Evolutionary conservation across 2,329 filamentous ascomycete species (phyloP).

Genomic region (Colletotrichum sublineola): DNA sequence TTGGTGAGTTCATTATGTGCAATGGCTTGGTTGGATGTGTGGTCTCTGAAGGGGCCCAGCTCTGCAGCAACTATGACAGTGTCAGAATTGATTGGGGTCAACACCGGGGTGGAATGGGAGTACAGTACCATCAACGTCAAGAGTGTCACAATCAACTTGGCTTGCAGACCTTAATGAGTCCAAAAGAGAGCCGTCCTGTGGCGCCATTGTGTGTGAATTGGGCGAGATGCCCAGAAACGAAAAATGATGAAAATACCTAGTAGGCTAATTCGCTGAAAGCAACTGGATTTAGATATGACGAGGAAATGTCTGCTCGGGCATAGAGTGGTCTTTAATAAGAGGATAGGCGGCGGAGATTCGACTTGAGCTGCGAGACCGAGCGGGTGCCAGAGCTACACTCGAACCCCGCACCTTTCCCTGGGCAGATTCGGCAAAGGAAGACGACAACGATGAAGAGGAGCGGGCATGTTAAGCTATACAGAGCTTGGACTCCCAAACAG

Average conservation of each 20-base stretch:
- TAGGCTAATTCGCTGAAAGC: not conserved
- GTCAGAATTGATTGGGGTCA: constrained; percentile 27
- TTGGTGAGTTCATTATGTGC: constrained; percentile 51
- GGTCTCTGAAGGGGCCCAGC: constrained; percentile 53
- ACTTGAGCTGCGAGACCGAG: not conserved
- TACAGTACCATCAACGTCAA: constrained; percentile 50
- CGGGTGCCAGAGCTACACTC: not conserved
- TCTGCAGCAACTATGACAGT: constrained; percentile 47
- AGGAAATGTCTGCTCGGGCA: no score
- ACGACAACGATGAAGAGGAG: not conserved
- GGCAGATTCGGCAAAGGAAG: not conserved
- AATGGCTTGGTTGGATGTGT: constrained; percentile 55
- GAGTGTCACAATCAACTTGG: constrained; percentile 54
- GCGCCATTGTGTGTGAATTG: not conserved
- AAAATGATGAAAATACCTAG: not conserved
- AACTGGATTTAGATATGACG: not conserved
- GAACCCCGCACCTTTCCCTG: constrained; percentile 26
- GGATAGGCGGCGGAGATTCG: not conserved
- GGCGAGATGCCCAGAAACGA: not conserved
- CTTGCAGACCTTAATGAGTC: constrained; percentile 41
- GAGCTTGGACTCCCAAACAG: not conserved
- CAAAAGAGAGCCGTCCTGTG: constrained; percentile 26
- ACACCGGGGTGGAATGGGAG: not conserved
- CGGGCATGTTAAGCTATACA: constrained; percentile 11
- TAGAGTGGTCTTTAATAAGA: not conserved